Evolutionary conservation across 1,284 basidiomycete species (phyloP).

Genomic region (Fistulina hepatica): DNA sequence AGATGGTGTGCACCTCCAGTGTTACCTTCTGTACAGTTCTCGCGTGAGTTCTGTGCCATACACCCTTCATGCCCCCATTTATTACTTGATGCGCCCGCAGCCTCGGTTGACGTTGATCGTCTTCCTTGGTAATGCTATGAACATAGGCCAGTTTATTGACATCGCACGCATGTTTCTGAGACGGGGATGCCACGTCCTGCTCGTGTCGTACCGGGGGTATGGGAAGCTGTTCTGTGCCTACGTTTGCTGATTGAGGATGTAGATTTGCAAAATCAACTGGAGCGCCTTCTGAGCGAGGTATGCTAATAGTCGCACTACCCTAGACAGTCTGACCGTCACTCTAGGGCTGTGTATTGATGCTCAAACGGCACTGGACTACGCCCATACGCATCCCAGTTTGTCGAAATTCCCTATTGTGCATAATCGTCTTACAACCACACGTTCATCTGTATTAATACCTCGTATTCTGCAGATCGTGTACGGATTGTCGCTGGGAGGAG

Average conservation of each 20-base stretch:
- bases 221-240: constrained; percentile 6
- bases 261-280: constrained; percentile 28
- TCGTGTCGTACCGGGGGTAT: constrained; percentile 32
- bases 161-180: constrained; percentile 18
- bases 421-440: background rate
- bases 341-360: constrained; percentile 29
- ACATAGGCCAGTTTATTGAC: constrained; percentile 19
- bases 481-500: constrained; percentile 33
- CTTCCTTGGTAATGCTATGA: constrained; percentile 33
- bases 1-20: background rate
- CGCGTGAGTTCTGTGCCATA: background rate
- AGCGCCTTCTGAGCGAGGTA: background rate
- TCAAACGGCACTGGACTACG: constrained; percentile 29
- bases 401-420: constrained; percentile 22
- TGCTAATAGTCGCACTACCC: background rate
- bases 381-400: constrained; percentile 21
- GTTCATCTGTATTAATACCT: background rate
- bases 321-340: background rate
- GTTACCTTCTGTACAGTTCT: constrained; percentile 3
- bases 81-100: background rate
- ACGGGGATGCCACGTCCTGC: constrained; percentile 27
- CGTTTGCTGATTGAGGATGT: background rate
- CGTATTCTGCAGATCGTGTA: constrained; percentile 27
- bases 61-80: background rate
- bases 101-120: constrained; percentile 20